phyloP scores from a whole-genome alignment of 257 asterid genomes.

The Penstemon davidsonii region DNA sequence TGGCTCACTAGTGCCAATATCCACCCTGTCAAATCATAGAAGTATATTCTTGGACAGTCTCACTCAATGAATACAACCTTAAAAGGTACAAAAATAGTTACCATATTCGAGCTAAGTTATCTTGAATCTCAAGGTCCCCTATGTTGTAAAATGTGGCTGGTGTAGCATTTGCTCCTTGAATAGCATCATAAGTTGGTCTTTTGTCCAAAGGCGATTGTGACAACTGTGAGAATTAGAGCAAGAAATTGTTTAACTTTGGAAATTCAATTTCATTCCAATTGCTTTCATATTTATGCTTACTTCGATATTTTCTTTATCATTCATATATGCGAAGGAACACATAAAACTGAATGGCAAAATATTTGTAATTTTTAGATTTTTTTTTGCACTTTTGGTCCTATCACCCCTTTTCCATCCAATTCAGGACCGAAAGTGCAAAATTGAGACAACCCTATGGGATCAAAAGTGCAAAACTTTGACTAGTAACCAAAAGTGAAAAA shows the following conservation, averaged over 20 bases:
- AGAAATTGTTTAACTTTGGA: conserved; percentile 8
- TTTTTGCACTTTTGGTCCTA: no score
- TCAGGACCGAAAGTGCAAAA: no score
- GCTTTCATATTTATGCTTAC: neutral
- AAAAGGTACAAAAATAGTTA: conserved; percentile 25
- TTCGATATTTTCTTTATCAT: neutral
- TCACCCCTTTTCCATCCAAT: no score
- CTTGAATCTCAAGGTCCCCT: conserved; percentile 94
- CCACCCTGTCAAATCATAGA: conserved; percentile 62
- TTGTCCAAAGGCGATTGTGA: conserved; percentile 76
- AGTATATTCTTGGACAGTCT: conserved; percentile 10
- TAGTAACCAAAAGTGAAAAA: no score
- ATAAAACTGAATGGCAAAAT: neutral
- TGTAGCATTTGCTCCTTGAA: conserved; percentile 79
- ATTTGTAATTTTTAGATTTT: no score
- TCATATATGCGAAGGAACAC: conserved; percentile 7
- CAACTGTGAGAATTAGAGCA: conserved; percentile 46
- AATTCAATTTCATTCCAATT: neutral
- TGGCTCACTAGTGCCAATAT: conserved; percentile 82
- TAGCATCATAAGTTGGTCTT: conserved; percentile 80
- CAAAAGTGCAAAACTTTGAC: no score
- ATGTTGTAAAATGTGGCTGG: conserved; percentile 90
- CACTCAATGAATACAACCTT: neutral
- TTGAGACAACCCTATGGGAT: no score
- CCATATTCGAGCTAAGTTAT: conserved; percentile 89